phyloP scores from a whole-genome alignment of 257 asterid species.

The Scutellaria minor region DNA sequence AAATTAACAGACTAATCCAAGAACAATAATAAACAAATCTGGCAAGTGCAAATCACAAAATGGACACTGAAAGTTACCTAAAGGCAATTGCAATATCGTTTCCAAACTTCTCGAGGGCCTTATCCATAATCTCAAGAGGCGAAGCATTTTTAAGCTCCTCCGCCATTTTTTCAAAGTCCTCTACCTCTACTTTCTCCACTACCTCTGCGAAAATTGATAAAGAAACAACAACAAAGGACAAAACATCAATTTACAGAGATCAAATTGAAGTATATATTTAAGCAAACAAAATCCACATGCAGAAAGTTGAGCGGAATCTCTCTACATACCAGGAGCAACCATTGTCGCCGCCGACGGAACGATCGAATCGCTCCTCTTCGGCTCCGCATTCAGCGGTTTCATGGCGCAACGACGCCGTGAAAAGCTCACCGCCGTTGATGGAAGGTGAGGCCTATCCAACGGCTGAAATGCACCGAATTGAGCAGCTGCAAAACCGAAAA shows the following conservation, averaged over 20 bases:
- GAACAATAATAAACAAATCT: too few species aligned
- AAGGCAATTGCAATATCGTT: slow-evolving; percentile 80
- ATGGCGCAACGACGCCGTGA: slow-evolving; percentile 47
- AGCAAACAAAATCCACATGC: slow-evolving; percentile 27
- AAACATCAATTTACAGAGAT: slow-evolving; percentile 1
- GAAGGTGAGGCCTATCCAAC: slow-evolving; percentile 50
- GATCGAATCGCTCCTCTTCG: slow-evolving; percentile 54
- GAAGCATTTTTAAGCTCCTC: slow-evolving; percentile 66
- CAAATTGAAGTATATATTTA: too few species aligned
- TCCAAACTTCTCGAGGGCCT: slow-evolving; percentile 75
- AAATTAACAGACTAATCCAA: not conserved
- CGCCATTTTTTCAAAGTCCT: slow-evolving; percentile 63
- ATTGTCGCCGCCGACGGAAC: slow-evolving; percentile 60
- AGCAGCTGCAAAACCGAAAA: slow-evolving; percentile 35
- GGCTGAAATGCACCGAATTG: slow-evolving; percentile 57
- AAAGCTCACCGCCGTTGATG: slow-evolving; percentile 46
- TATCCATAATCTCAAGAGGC: slow-evolving; percentile 79
- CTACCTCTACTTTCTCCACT: slow-evolving; percentile 48
- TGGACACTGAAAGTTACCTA: slow-evolving; percentile 50
- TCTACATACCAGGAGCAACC: slow-evolving; percentile 53
- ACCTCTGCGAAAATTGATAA: slow-evolving; percentile 41
- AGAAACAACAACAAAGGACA: slow-evolving; percentile 13
- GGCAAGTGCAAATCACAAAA: too few species aligned
- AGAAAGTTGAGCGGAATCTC: not conserved
- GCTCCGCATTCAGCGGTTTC: slow-evolving; percentile 69